Conservation (phyloP, 2,329 filamentous ascomycete genomes). For the Arthrobotrys pseudoclavata region DNA sequence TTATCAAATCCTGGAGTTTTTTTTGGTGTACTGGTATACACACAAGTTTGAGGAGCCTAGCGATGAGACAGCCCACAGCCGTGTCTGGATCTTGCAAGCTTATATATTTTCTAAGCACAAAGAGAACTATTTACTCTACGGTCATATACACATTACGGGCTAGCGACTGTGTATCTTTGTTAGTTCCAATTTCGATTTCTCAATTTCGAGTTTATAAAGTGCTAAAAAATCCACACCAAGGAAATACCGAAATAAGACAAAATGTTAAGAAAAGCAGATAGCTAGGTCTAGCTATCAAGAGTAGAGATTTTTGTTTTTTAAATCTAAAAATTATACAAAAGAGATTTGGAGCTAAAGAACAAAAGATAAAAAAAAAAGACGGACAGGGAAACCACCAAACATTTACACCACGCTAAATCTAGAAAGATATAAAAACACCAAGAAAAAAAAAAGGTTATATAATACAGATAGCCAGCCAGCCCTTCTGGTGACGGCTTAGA, state of each 20-base stretch:
- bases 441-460: constrained; percentile 20
- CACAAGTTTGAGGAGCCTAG: background rate
- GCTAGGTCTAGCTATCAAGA: constrained; percentile 18
- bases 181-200: too few relatives aligned
- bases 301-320: constrained; percentile 45
- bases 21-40: background rate
- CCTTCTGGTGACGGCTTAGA: background rate
- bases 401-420: constrained; percentile 36
- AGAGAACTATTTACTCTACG: too few relatives aligned
- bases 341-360: constrained; percentile 30
- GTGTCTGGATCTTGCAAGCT: too few relatives aligned
- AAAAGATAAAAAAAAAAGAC: constrained; percentile 9
- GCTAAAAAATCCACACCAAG: background rate
- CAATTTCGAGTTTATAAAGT: too few relatives aligned
- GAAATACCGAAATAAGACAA: background rate
- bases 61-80: too few relatives aligned
- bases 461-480: constrained; percentile 8
- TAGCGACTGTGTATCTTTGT: too few relatives aligned
- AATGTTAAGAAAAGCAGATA: constrained; percentile 13
- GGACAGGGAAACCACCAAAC: constrained; percentile 23
- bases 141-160: too few relatives aligned
- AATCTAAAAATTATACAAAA: constrained; percentile 30
- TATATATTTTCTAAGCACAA: too few relatives aligned
- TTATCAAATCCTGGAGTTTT: background rate
- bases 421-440: background rate